These are phyloP conservation scores for Castanopsis chinensis DNA, from an alignment of 306 rosid genomes.

Conservation along the genomic window DNA sequence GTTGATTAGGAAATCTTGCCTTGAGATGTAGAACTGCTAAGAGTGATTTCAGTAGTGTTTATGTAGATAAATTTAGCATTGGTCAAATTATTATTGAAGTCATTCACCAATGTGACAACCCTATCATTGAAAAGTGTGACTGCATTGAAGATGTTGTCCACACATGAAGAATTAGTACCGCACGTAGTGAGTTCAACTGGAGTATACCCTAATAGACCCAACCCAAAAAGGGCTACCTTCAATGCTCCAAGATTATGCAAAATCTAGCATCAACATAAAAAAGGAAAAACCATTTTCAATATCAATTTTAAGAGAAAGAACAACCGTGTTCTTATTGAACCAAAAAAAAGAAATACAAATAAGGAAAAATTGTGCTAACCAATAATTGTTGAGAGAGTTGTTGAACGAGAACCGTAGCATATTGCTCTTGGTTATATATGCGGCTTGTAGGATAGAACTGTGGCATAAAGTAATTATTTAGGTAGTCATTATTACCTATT, in stretches of 20 bases:
- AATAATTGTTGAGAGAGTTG: not conserved
- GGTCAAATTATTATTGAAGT: not conserved
- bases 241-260: too few relatives aligned
- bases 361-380: not conserved
- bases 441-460: not conserved
- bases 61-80: not conserved
- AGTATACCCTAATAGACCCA: not conserved
- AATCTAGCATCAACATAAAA: too few relatives aligned
- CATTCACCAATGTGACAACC: not conserved
- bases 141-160: not conserved
- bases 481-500: too few relatives aligned
- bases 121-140: not conserved
- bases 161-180: not conserved
- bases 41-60: not conserved
- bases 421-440: not conserved
- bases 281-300: too few relatives aligned
- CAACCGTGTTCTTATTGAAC: too few relatives aligned
- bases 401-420: conserved; percentile 10
- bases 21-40: not conserved
- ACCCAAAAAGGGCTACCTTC: too few relatives aligned
- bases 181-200: fast-evolving
- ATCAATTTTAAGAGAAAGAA: too few relatives aligned
- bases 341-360: not conserved
- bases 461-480: conserved; percentile 20
- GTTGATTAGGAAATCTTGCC: conserved; percentile 6